A percentile compares a stretch with the other conserved stretches of the same genome.
phyloP scores from a whole-genome alignment of 306 rosid species.

The Quercus robur region DNA sequence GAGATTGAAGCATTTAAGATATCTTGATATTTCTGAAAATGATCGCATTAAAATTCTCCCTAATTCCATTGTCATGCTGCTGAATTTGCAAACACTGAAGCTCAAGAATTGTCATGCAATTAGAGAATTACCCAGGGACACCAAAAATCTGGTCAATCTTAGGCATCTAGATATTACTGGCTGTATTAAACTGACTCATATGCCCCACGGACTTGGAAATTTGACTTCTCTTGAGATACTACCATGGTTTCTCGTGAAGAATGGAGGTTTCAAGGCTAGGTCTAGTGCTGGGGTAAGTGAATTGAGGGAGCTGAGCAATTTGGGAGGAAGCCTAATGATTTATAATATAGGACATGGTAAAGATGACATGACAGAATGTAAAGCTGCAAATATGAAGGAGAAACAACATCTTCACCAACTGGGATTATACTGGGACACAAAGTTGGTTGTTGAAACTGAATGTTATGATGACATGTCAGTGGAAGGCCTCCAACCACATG shows the following conservation, averaged over 20 bases:
- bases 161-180: conserved; percentile 6
- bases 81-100: background rate
- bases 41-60: background rate
- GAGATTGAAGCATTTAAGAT: background rate
- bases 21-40: background rate
- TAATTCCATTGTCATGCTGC: background rate
- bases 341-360: background rate
- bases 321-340: background rate
- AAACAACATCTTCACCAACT: background rate
- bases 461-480: background rate
- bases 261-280: background rate
- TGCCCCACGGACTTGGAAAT: background rate
- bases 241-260: background rate
- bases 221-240: background rate
- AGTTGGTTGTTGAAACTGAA: background rate
- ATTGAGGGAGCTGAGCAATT: background rate
- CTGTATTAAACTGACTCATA: background rate
- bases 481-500: background rate
- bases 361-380: background rate
- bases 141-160: background rate
- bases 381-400: background rate
- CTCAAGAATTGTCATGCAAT: background rate
- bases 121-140: conserved; percentile 4
- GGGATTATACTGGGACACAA: background rate
- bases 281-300: background rate